A percentile compares a stretch with the other conserved stretches of the same genome.
Conservation (phyloP, 2,329 filamentous ascomycete genomes). For the Colletotrichum cuscutae region DNA sequence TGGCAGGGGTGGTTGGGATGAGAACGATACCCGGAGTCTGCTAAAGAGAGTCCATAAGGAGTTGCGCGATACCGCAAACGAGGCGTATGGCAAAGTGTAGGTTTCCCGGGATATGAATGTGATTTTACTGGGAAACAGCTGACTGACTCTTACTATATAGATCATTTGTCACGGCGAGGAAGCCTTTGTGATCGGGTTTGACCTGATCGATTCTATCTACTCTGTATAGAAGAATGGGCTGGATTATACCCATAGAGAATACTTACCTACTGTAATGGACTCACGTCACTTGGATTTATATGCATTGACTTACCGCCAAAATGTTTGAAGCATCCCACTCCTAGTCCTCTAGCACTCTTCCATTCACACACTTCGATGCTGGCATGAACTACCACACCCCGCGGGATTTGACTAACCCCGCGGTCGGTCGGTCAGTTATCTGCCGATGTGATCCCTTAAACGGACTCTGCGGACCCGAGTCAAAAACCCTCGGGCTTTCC, state of each 20-base stretch:
- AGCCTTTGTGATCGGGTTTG: conserved; percentile 21
- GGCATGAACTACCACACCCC: neutral
- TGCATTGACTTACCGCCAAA: neutral
- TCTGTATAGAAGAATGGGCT: neutral
- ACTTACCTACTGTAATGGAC: neutral
- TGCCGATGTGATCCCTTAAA: neutral
- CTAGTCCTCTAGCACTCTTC: neutral
- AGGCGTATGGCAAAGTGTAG: conserved; percentile 46
- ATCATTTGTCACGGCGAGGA: conserved; percentile 34
- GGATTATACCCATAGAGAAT: neutral
- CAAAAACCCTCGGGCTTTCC: neutral
- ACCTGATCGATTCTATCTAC: neutral
- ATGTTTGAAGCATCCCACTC: neutral
- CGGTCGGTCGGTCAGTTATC: neutral
- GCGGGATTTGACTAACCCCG: neutral
- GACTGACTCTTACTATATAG: neutral
- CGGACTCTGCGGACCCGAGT: conserved; percentile 1
- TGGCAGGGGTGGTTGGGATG: conserved; percentile 44
- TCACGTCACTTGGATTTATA: neutral
- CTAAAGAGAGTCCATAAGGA: conserved; percentile 45
- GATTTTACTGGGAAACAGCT: too few species aligned
- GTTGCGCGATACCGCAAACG: conserved; percentile 41
- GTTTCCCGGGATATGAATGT: conserved; percentile 19
- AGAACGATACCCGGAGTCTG: conserved; percentile 44
- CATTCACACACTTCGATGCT: too few species aligned